A percentile compares a stretch with the other conserved stretches of the same genome.
Evolutionary conservation across 2,329 filamentous ascomycete species (phyloP).

Genomic region (Clonostachys rhizophaga): DNA sequence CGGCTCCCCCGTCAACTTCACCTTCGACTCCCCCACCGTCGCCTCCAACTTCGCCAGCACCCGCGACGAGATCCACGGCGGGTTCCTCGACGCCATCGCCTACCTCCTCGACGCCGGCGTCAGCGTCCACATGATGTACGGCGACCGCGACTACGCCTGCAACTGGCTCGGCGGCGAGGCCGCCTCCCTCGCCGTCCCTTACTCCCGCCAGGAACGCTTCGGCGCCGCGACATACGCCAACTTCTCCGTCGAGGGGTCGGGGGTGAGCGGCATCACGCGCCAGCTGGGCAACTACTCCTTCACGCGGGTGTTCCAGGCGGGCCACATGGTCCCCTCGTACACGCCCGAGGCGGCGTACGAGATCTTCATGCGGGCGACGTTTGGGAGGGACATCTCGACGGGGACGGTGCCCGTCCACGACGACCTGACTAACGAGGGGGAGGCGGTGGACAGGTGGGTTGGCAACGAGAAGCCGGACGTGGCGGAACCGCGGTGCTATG

Average conservation of each 20-base stretch:
- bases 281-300: constrained; percentile 72
- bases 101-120: constrained; percentile 57
- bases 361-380: constrained; percentile 55
- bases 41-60: constrained; percentile 55
- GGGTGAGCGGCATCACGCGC: constrained; percentile 53
- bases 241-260: constrained; percentile 58
- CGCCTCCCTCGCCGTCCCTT: constrained; percentile 58
- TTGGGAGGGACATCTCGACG: constrained; percentile 46
- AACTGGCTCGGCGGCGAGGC: constrained; percentile 58
- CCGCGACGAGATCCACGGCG: constrained; percentile 50
- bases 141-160: constrained; percentile 45
- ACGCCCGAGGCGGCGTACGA: constrained; percentile 53
- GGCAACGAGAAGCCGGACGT: not conserved
- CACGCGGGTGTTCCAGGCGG: constrained; percentile 60
- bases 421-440: not conserved
- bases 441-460: not conserved
- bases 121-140: constrained; percentile 68
- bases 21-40: constrained; percentile 32
- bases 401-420: constrained; percentile 46
- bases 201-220: constrained; percentile 39
- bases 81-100: constrained; percentile 45
- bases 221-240: constrained; percentile 63
- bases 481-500: constrained; percentile 44
- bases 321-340: constrained; percentile 57
- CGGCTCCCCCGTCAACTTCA: constrained; percentile 58